phyloP scores from a whole-genome alignment of 345 rosid species.

The Eucalyptus microcorys region DNA sequence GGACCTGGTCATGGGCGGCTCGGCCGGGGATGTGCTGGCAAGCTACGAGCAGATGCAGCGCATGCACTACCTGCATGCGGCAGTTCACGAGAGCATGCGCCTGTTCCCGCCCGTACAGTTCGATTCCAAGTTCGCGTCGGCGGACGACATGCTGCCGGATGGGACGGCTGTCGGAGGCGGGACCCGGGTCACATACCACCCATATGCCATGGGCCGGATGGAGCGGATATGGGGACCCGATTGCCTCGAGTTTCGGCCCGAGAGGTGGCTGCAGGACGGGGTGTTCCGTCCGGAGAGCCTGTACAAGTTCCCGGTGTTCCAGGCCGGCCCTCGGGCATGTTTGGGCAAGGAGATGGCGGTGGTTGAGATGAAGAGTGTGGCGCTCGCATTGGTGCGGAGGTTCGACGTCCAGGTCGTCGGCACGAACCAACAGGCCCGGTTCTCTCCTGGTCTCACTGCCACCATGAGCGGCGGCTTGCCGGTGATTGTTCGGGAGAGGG shows the following conservation, averaged over 20 bases:
- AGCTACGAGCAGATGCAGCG: slow-evolving; percentile 19
- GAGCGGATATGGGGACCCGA: slow-evolving; percentile 46
- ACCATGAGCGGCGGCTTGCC: slow-evolving; percentile 73
- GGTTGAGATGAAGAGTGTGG: slow-evolving; percentile 46
- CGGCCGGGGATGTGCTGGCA: slow-evolving; percentile 2
- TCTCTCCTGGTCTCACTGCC: slow-evolving; percentile 72
- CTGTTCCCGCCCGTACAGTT: slow-evolving; percentile 70
- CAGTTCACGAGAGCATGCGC: slow-evolving; percentile 49
- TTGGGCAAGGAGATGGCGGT: slow-evolving; percentile 57
- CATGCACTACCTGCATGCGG: slow-evolving; percentile 56
- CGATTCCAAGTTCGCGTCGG: slow-evolving; percentile 52
- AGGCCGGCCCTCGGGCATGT: slow-evolving; percentile 55
- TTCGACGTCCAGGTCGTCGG: slow-evolving; percentile 22
- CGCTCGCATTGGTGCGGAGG: slow-evolving; percentile 18
- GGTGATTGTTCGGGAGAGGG: background rate
- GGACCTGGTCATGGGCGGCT: slow-evolving; percentile 13
- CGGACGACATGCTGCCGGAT: slow-evolving; percentile 54
- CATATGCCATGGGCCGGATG: slow-evolving; percentile 61
- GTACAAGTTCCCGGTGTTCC: slow-evolving; percentile 57
- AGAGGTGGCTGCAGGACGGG: slow-evolving; percentile 34
- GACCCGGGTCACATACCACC: slow-evolving; percentile 45
- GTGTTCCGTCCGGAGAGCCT: slow-evolving; percentile 12
- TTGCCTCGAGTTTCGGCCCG: slow-evolving; percentile 28
- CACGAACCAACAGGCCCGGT: slow-evolving; percentile 13
- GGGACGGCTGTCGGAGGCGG: slow-evolving; percentile 30